Evolutionary conservation across 192 early-diverging fungal species (phyloP).

Genomic region (Mortierella antarctica): DNA sequence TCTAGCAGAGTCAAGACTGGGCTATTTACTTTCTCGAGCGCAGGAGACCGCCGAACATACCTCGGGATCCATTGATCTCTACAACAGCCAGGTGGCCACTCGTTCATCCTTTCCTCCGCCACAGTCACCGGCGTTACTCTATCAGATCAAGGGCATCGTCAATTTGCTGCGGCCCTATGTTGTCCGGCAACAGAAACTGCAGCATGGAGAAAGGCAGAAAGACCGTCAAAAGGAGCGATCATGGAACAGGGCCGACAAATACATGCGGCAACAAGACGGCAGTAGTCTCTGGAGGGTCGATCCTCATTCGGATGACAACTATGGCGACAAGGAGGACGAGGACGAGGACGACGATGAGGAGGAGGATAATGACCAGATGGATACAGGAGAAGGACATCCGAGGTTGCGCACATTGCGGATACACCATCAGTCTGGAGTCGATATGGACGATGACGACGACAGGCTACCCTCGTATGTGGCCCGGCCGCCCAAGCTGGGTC

Average conservation of each 20-base stretch:
- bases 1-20: slow-evolving; percentile 41
- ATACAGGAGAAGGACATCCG: slow-evolving; percentile 12
- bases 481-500: not conserved
- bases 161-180: slow-evolving; percentile 44
- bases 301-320: slow-evolving; percentile 27
- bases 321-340: slow-evolving; percentile 46
- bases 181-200: slow-evolving; percentile 40
- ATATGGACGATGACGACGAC: slow-evolving; percentile 18
- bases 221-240: slow-evolving; percentile 40
- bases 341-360: slow-evolving; percentile 43
- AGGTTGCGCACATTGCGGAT: not conserved
- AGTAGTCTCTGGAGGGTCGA: slow-evolving; percentile 23
- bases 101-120: slow-evolving; percentile 12
- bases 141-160: slow-evolving; percentile 46
- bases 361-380: slow-evolving; percentile 26
- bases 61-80: slow-evolving; percentile 15
- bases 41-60: slow-evolving; percentile 22
- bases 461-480: not conserved
- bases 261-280: slow-evolving; percentile 23
- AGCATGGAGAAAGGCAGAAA: slow-evolving; percentile 38
- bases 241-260: slow-evolving; percentile 49
- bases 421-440: not conserved
- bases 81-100: slow-evolving; percentile 25
- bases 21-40: slow-evolving; percentile 38
- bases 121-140: slow-evolving; percentile 29